Evolutionary conservation across 441 rosid genomes (phyloP).

Genomic region (Erysimum pusillum): DNA sequence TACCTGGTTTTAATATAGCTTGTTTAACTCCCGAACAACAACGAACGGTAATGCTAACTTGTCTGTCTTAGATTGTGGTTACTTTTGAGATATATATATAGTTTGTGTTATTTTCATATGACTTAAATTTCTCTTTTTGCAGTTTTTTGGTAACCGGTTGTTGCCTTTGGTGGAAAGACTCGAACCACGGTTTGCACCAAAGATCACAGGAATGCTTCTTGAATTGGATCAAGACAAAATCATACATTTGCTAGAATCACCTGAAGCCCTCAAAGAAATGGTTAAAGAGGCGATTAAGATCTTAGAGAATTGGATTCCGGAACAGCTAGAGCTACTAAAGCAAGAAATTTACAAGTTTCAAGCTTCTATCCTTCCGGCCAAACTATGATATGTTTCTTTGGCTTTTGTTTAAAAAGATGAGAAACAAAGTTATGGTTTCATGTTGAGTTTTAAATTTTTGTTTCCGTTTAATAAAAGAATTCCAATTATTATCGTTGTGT

Average conservation of each 20-base stretch:
- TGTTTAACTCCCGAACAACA: background rate
- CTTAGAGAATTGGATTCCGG: background rate
- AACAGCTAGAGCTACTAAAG: background rate
- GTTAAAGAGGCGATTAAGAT: background rate
- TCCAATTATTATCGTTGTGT: background rate
- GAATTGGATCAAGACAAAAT: background rate
- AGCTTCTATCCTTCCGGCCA: background rate
- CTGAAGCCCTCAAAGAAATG: background rate
- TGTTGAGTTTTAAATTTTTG: background rate
- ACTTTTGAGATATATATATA: background rate
- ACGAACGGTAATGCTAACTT: background rate
- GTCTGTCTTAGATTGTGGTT: background rate
- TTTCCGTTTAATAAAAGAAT: background rate
- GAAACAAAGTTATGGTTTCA: background rate
- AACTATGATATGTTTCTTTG: background rate
- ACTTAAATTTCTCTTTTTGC: background rate
- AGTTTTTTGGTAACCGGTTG: background rate
- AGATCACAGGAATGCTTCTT: slow-evolving; percentile 6
- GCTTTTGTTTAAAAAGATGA: background rate
- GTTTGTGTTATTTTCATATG: background rate
- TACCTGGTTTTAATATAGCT: background rate
- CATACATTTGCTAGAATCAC: background rate
- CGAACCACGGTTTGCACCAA: background rate
- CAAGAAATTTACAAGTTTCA: background rate
- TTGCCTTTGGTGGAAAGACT: background rate